A percentile compares a stretch with the other conserved stretches of the same genome.
These are phyloP conservation scores for Stereocaulon alpinum DNA, from an alignment of 495 filamentous ascomycete genomes.

Conservation along the genomic window DNA sequence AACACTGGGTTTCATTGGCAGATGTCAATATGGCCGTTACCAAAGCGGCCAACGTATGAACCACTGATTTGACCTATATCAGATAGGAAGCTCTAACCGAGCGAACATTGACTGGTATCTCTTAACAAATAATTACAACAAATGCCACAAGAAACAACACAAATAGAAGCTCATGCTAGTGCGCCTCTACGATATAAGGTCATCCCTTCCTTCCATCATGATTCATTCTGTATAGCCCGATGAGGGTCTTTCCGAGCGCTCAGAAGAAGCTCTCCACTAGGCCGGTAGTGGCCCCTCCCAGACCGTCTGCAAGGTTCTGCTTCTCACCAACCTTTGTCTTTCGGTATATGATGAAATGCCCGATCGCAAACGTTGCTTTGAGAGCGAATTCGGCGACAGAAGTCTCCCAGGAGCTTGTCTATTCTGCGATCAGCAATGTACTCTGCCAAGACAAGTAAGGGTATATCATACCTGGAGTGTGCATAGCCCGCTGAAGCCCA, in stretches of 20 bases:
- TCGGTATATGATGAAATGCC: conserved; percentile 14
- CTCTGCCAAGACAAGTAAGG: too few species aligned
- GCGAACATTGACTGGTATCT: background rate
- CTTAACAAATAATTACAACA: background rate
- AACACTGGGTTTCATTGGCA: background rate
- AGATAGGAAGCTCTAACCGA: background rate
- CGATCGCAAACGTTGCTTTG: conserved; percentile 16
- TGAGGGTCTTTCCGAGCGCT: background rate
- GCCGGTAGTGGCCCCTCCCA: conserved; percentile 14
- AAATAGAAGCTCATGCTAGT: background rate
- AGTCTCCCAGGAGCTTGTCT: conserved; percentile 15
- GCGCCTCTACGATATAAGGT: too few species aligned
- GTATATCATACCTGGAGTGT: conserved; percentile 6
- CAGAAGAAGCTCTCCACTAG: conserved; percentile 14
- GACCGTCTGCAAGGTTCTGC: conserved; percentile 12
- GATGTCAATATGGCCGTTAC: too few species aligned
- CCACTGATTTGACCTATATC: background rate
- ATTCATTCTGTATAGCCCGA: too few species aligned
- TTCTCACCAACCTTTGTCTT: conserved; percentile 14
- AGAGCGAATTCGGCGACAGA: conserved; percentile 15
- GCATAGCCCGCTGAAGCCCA: conserved; percentile 14
- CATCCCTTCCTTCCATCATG: too few species aligned
- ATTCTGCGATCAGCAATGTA: background rate
- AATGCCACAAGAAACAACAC: too few species aligned
- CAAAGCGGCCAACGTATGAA: background rate